Conservation (phyloP, 108 stramenopile species). For the Phaeodactylum tricornutum region DNA sequence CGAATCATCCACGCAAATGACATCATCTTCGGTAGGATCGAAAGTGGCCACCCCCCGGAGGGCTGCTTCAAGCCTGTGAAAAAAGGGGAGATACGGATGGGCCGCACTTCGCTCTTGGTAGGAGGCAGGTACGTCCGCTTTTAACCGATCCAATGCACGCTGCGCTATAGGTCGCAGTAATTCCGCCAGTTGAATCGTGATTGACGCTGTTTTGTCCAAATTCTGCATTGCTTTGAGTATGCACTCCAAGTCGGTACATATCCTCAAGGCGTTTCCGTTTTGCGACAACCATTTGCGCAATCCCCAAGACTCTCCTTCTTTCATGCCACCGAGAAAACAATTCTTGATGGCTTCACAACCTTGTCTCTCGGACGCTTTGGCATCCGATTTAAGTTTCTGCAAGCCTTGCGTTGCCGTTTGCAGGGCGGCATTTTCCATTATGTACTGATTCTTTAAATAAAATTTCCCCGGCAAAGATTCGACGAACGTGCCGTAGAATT, state of each 20-base stretch:
- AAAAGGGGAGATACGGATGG: slow-evolving; percentile 85
- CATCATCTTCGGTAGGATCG: slow-evolving; percentile 80
- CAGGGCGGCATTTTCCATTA: slow-evolving; percentile 44
- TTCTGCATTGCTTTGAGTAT: slow-evolving; percentile 44
- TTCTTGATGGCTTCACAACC: slow-evolving; percentile 78
- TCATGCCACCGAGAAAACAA: slow-evolving; percentile 79
- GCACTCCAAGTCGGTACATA: slow-evolving; percentile 79
- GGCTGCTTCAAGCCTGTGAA: slow-evolving; percentile 72
- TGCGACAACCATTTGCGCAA: slow-evolving; percentile 77
- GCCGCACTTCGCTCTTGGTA: slow-evolving; percentile 79
- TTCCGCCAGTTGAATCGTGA: slow-evolving; percentile 47
- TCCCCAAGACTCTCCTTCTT: slow-evolving; percentile 85
- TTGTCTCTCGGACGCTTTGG: slow-evolving; percentile 26
- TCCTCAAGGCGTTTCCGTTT: slow-evolving; percentile 65
- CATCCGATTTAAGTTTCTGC: slow-evolving; percentile 41
- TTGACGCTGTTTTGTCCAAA: slow-evolving; percentile 32
- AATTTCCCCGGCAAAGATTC: slow-evolving; percentile 54
- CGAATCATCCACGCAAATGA: slow-evolving; percentile 68
- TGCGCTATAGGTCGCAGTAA: slow-evolving; percentile 56
- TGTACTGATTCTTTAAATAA: slow-evolving; percentile 34
- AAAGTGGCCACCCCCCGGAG: slow-evolving; percentile 69
- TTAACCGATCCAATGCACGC: slow-evolving; percentile 44
- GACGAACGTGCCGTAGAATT: slow-evolving; percentile 54
- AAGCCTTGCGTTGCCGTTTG: slow-evolving; percentile 33
- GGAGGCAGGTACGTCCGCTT: slow-evolving; percentile 69